Base-by-base conservation (phyloP, 2,329 filamentous ascomycete species). In the Pestalotiopsis fici region DNA sequence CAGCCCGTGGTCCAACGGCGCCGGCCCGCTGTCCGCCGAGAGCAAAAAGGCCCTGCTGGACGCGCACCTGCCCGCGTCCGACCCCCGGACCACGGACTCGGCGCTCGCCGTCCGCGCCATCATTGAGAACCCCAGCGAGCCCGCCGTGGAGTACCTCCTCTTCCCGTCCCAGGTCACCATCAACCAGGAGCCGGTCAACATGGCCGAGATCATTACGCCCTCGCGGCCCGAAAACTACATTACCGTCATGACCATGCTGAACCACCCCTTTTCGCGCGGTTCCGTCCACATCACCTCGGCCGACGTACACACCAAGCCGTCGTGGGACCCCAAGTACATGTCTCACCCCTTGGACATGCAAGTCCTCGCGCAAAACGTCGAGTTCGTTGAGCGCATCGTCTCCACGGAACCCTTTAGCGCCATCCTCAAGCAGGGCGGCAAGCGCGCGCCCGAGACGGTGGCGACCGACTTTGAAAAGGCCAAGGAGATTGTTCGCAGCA, bases 281-380 rank as follows among this genome's bases (percentile, higher is more conserved):
- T 28, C 15, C 5, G 23, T 64, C 7, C 61, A 64, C 28, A 56
- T 64, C 18, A 5, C 7, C n/a, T 55, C 61, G 3, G 23, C 18
- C 1, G 79, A 84, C 54, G 76, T 82, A 3, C 72, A 74, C 7
- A 80, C 81, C 4, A 75, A 80, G 31, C 83, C 85, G 0, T 78
- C 83, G 5, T 87, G 89, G 71, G 84, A 90, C 69, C 86, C 86
- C n/a, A 82, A 82, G 28, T 90, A 84, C 78, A 83, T 90, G 72
- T 82, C 82, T 5, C 77, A 88, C 70, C 83, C 86, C 4, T 81
- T 88, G 31, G 88, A 90, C 71, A 74, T 90, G 61, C 86, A 89
- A 75, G 82, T 74, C 31, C 81, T 88, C 27, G 80, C 78, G 1
- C 77, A 79, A 28, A 80, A 78, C 13, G 78, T 83, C 4, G 81